Evolutionary conservation across 2,329 filamentous ascomycete genomes (phyloP), one percentile per base, ranked within the genome.

Genomic region (Hirsutella thompsonii): DNA sequence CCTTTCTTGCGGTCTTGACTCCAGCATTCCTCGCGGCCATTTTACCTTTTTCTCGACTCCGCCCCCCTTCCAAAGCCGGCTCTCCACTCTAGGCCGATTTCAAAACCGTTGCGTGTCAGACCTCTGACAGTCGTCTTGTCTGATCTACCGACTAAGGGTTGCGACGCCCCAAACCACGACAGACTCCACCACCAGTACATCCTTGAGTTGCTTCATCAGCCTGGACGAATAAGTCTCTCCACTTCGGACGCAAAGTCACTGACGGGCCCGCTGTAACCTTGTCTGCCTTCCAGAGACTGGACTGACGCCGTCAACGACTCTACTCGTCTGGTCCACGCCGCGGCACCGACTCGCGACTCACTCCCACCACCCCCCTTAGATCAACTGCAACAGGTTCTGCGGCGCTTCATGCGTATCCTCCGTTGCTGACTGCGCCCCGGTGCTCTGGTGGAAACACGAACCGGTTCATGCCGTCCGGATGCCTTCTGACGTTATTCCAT

Each of bases 401-500:
- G 23, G 23, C 23, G 23, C 23, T 26, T 26, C 23, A 26, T 26
- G 23, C 23, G 23, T 11, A 26, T 26, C 23, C 23, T 26, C 23
- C 23, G 23, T 26, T 26, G 23, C 23, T 26, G 23, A 26, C 23
- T 26, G 23, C 23, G 23, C 23, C 23, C 23, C 23, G 23, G 23
- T 26, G 23, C 23, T 26, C 23, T 26, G 32, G 42, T 18, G 51
- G 57, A 52, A 56, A 54, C 32, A 34, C 32, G n/a, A 34, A 34
- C n/a, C 57, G 46, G 51, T 59, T 52, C 52, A 68, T 69, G 63
- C 60, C 64, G 69, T 62, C 64, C 69, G 66, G 59, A 74, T 76
- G 71, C 70, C 63, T 55, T 61, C 67, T 60, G 62, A 64, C 57
- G 62, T 62, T 51, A 67, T 69, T 28, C 20, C 16, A n/a, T 8